Evolutionary conservation across 306 rosid genomes (phyloP).

Genomic region (Abrus precatorius): DNA sequence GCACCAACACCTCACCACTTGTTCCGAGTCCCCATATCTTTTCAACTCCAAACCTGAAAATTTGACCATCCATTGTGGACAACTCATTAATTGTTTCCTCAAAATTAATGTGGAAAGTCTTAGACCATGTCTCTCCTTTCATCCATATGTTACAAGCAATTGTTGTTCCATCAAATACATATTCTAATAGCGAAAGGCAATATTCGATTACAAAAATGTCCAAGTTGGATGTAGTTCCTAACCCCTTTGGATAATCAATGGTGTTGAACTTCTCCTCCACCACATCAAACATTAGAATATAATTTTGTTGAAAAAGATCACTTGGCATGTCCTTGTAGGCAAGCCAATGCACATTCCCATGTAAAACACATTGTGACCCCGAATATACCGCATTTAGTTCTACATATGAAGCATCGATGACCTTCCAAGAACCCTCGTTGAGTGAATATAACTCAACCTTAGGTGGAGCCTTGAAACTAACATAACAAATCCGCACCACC

Average conservation of each 20-base stretch:
- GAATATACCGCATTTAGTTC: no score
- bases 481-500: background rate
- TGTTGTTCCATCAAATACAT: background rate
- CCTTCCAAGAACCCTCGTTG: background rate
- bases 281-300: background rate
- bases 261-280: background rate
- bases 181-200: background rate
- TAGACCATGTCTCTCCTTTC: background rate
- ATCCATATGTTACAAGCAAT: background rate
- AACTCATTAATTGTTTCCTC: no score
- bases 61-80: no score
- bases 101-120: background rate
- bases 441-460: background rate
- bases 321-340: background rate
- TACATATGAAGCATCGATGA: background rate
- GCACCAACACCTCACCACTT: no score
- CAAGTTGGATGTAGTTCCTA: background rate
- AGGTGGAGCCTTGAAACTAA: background rate
- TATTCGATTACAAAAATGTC: background rate
- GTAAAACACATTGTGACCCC: background rate
- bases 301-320: background rate
- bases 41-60: no score
- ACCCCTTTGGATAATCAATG: background rate
- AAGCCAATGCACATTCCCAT: background rate
- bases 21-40: no score